phyloP scores from a whole-genome alignment of 179 eudicot species.

The Corrigiola litoralis region DNA sequence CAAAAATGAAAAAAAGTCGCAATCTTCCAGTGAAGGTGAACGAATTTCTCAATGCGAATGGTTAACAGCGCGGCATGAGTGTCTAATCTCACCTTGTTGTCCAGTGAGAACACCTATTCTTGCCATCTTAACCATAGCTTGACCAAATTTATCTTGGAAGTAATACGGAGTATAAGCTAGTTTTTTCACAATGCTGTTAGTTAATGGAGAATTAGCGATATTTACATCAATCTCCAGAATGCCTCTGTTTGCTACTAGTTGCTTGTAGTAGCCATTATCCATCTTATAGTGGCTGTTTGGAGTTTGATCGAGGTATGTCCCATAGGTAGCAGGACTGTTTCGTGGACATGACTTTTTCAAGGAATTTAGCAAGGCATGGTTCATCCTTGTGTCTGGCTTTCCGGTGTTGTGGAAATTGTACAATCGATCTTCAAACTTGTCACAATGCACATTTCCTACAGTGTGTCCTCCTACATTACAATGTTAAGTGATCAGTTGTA shows the following conservation, averaged over 20 bases:
- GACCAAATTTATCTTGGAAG: conserved; percentile 13
- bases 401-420: conserved; percentile 22
- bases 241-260: conserved; percentile 17
- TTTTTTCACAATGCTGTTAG: conserved; percentile 11
- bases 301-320: conserved; percentile 29
- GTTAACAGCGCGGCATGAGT: conserved; percentile 13
- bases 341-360: conserved; percentile 26
- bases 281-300: conserved; percentile 16
- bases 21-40: background rate
- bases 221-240: conserved; percentile 19
- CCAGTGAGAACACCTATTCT: conserved; percentile 19
- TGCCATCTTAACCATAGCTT: conserved; percentile 21
- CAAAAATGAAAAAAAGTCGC: background rate
- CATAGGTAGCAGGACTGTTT: conserved; percentile 6
- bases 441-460: conserved; percentile 35
- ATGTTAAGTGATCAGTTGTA: background rate
- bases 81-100: conserved; percentile 16
- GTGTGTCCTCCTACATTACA: conserved; percentile 31
- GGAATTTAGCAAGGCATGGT: background rate
- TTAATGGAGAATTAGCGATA: conserved; percentile 3
- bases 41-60: background rate
- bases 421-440: conserved; percentile 22
- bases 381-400: conserved; percentile 27
- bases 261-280: conserved; percentile 15
- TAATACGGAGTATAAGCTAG: background rate